Evolutionary conservation across 345 rosid genomes (phyloP).

Genomic region (Aegle marmelos): DNA sequence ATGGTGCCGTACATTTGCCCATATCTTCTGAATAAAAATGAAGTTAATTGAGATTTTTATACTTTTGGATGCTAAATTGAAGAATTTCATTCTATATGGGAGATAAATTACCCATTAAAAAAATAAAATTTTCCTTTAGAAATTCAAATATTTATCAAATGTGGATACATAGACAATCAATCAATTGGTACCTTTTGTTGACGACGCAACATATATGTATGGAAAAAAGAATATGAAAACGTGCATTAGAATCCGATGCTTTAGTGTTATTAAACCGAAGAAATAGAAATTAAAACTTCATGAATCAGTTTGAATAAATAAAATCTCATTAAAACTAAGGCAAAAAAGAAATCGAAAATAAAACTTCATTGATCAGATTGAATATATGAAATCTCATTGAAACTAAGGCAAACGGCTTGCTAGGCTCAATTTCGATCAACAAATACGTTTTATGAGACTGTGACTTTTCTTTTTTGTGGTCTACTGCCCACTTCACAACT

Average conservation of each 20-base stretch:
- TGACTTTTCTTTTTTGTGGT: no score
- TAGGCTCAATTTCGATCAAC: background rate
- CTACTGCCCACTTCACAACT: no score
- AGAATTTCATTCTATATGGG: rapidly evolving
- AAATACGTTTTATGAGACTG: no score
- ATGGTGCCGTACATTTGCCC: rapidly evolving
- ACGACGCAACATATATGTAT: background rate
- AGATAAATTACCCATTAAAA: no score
- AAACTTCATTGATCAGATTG: background rate
- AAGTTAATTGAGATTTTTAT: no score
- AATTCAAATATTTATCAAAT: background rate
- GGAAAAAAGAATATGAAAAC: background rate
- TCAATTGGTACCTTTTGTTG: background rate
- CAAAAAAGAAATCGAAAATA: background rate
- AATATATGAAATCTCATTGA: background rate
- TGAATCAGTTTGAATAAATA: background rate
- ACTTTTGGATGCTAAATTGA: no score
- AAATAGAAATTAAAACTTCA: background rate
- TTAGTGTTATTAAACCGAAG: background rate
- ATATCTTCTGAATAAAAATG: no score
- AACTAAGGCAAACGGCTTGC: background rate
- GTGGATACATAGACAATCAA: background rate
- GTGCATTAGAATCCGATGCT: background rate
- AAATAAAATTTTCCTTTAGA: no score
- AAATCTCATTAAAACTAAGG: background rate